These are phyloP conservation scores for Pseudisothecium myosuroides DNA, from an alignment of 225 moss, liverwort and hornwort species.

Conservation along the genomic window DNA sequence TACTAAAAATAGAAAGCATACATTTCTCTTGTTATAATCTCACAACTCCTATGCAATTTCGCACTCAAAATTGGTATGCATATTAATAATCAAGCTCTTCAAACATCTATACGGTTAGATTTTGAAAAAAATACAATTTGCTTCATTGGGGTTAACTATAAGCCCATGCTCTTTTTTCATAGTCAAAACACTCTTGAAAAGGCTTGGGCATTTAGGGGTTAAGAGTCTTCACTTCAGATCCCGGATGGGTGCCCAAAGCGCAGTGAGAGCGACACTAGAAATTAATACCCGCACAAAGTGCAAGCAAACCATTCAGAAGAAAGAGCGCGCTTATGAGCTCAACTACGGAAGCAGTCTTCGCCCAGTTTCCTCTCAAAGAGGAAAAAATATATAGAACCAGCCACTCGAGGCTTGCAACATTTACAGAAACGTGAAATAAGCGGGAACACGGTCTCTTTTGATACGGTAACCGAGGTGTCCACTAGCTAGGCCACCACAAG, in stretches of 20 bases:
- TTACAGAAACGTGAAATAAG: not conserved
- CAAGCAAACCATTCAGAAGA: not conserved
- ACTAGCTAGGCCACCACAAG: not conserved
- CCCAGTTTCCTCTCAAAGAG: not conserved
- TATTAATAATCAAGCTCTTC: too few species aligned
- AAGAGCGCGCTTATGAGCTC: not conserved
- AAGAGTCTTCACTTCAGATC: not conserved
- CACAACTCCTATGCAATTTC: too few species aligned
- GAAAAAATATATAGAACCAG: not conserved
- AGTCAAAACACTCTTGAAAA: too few species aligned
- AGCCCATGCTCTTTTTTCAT: too few species aligned
- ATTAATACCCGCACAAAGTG: not conserved
- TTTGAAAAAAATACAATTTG: too few species aligned
- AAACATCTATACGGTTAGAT: too few species aligned
- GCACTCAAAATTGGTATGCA: too few species aligned
- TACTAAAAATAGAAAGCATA: too few species aligned
- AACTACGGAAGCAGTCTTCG: not conserved
- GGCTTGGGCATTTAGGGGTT: too few species aligned
- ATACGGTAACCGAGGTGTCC: not conserved
- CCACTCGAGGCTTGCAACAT: not conserved
- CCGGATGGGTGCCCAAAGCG: not conserved
- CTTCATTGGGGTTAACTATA: too few species aligned
- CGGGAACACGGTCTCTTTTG: not conserved
- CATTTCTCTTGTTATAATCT: too few species aligned
- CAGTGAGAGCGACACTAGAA: not conserved